Conservation (phyloP, 768 basidiomycete genomes). For the Chalciporus pseudorubinellus region DNA sequence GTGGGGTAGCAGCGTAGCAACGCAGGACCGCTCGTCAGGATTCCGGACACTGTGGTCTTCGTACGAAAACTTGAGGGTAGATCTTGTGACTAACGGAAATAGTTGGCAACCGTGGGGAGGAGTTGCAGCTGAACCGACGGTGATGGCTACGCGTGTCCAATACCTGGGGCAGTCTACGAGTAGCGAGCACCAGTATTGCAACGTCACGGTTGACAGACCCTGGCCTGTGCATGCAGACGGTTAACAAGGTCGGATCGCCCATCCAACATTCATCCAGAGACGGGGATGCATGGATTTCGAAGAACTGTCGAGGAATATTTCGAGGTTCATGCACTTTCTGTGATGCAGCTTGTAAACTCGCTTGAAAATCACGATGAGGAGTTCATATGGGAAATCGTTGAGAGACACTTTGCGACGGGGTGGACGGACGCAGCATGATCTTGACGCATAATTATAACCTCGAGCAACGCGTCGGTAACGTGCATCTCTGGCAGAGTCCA, state of each 20-base stretch:
- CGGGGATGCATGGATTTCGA: too few relatives aligned
- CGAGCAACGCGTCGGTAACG: slow-evolving; percentile 13
- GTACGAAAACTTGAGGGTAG: background rate
- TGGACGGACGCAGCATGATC: too few relatives aligned
- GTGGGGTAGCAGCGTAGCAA: background rate
- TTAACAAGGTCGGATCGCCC: too few relatives aligned
- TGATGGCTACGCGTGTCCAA: background rate
- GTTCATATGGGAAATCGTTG: background rate
- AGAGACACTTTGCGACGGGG: background rate
- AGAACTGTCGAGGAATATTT: too few relatives aligned
- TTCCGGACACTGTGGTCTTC: background rate
- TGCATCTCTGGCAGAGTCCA: too few relatives aligned
- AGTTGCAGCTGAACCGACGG: background rate
- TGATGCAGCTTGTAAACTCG: background rate
- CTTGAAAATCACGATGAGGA: background rate
- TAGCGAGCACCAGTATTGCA: background rate
- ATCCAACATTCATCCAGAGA: too few relatives aligned
- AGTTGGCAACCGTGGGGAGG: background rate
- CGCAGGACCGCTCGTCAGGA: background rate
- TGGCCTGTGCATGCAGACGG: too few relatives aligned
- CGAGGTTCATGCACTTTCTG: too few relatives aligned
- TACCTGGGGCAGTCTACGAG: background rate
- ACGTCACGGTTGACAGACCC: background rate
- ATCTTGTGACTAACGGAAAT: background rate
- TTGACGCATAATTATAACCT: too few relatives aligned